Base-by-base conservation (phyloP, 345 rosid genomes). In the Eutrema japonicum region DNA sequence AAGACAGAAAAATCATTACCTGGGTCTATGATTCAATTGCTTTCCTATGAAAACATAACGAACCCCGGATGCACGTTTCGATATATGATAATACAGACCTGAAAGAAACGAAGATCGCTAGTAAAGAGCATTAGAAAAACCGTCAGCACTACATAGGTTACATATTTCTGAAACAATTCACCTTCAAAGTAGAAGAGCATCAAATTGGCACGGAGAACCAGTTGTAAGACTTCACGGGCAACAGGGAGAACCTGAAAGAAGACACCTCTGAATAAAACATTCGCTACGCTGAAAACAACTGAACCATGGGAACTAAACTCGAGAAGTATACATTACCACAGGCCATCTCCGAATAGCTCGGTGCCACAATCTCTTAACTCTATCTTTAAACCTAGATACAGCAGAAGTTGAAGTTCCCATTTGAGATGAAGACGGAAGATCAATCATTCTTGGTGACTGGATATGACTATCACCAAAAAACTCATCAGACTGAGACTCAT, bases 141-240 rank as follows among this genome's bases (percentile, higher is more conserved):
- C 59, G 26, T 68, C 12, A 47, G 66, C 43, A 22, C 35, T 52
- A 49, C 55, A 30, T 26, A 42, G 12, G 51, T 43, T 11, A 61
- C 6, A 70, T 43, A 60, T 27, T 7, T 64, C 18, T 32, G 48
- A 38, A n/a, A 61, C 81, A 37, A 2, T 2, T 77, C 58, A 95
- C 97, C 99, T 95, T 95, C 96, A 69, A 92, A 95, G 84, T 95
- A 92, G 89, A 95, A 95, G 74, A 95, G 86, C 99, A 95, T 90
- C 62, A 90, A 83, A 78, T 95, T 95, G 50, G 94, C 83, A 52
- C 97, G 96, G 52, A 95, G 86, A 79, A 87, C 55, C 72, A 90
- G 73, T 79, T 88, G 99, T 81, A 92, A 76, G 77, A 87, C 64
- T 74, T 95, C 97, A 52, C 90, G 91, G 26, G 86, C 96, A 57